Evolutionary conservation across 2,329 filamentous ascomycete genomes (phyloP), one percentile per base, ranked within the genome.

Genomic region (Talaromyces islandicus): DNA sequence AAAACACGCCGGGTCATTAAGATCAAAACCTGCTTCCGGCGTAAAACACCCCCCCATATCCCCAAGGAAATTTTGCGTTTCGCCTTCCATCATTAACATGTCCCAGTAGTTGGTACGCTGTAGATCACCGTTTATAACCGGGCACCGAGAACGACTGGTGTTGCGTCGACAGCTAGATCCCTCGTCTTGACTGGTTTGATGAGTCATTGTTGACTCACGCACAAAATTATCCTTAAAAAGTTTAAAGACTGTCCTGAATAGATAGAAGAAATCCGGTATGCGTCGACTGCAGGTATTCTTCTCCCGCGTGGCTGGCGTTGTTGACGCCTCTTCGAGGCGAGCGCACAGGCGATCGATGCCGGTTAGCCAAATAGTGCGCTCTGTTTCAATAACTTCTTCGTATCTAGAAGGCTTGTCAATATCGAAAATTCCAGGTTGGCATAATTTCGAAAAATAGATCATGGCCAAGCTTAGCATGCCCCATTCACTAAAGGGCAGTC

Each of bases 121-220:
- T 12, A 60, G n/a, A n/a, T 60, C 58, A 19, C 58, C 58, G 12
- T 60, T 60, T 14, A 60, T 43, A 43, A 60, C 58, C 4, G 58
- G 58, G 27, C 58, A 60, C 25, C 27, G 38, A 25, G 54, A 7
- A 14, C 19, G 35, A 27, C 43, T 35, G 7, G 24, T 50, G 24
- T 24, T 35, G n/a, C 35, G 25, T 17, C 7, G 35, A 38, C 35
- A 38, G 17, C 48, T 52, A 19, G 46, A 38, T 21, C 7, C 21
- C 7, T 35, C 17, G 10, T 29, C 14, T 17, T 24, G 52, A 24
- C 7, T 54, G 11, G 52, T n/a, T 7, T 32, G 10, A 35, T 32
- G 10, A 35, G n/a, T 35, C 7, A 6, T 7, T 11, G 2, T 19
- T 1, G 27, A 56, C 17, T 57, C 48, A 21, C 58, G 58, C 4